Conservation (phyloP, 2,329 filamentous ascomycete genomes). For the Penicillium sp. region DNA sequence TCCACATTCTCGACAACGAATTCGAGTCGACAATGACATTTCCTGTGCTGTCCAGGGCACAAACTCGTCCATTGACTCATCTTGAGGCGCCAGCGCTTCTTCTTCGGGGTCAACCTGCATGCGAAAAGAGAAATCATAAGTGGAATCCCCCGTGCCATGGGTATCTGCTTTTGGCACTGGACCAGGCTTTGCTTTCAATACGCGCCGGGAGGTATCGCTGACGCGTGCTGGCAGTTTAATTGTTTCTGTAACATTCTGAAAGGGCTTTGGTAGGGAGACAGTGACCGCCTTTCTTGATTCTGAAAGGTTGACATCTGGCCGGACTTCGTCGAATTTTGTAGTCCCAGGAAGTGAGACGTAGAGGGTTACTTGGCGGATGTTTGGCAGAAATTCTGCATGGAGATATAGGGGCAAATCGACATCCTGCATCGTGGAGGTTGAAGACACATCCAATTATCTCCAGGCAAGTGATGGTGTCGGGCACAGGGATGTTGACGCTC, state of each 20-base stretch:
- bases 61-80: slow-evolving; percentile 33
- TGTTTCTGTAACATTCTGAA: slow-evolving; percentile 32
- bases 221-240: slow-evolving; percentile 51
- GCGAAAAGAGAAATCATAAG: slow-evolving; percentile 52
- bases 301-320: slow-evolving; percentile 32
- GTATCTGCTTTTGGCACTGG: background rate
- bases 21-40: slow-evolving; percentile 32
- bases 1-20: slow-evolving; percentile 42
- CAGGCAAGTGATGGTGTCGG: background rate
- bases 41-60: slow-evolving; percentile 42
- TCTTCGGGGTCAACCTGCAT: slow-evolving; percentile 50
- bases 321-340: slow-evolving; percentile 7
- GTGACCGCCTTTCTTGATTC: slow-evolving; percentile 37
- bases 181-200: slow-evolving; percentile 15
- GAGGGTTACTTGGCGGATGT: slow-evolving; percentile 61
- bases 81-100: slow-evolving; percentile 11
- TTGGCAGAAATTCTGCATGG: slow-evolving; percentile 60
- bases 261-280: slow-evolving; percentile 35
- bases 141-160: background rate
- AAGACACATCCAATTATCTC: background rate
- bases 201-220: slow-evolving; percentile 27
- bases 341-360: slow-evolving; percentile 49
- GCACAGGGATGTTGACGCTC: background rate
- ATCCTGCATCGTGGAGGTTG: slow-evolving; percentile 5
- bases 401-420: slow-evolving; percentile 38